Evolutionary conservation across 1,284 basidiomycete species (phyloP).

Genomic region (Irpex lacteus): DNA sequence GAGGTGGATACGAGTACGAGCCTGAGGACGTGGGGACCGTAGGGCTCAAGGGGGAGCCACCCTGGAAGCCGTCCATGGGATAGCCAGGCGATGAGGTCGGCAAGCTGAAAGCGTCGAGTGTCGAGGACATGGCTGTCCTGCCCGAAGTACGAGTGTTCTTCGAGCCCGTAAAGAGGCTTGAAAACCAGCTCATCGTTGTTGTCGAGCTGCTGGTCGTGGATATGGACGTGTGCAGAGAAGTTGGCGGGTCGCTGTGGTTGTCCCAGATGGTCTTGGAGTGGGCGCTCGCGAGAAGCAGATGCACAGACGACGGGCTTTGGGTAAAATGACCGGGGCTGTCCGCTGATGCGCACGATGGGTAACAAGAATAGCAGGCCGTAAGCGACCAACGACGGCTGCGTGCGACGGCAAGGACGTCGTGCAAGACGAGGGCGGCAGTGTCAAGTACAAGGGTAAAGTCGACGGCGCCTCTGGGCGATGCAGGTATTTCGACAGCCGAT

Average conservation of each 20-base stretch:
- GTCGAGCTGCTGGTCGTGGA: not conserved
- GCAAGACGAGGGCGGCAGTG: not conserved
- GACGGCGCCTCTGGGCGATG: not conserved
- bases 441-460: not conserved
- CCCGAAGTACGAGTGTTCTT: constrained; percentile 45
- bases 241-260: not conserved
- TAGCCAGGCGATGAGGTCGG: constrained; percentile 65
- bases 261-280: constrained; percentile 2
- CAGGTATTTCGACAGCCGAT: not conserved
- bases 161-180: constrained; percentile 52
- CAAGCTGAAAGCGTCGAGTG: constrained; percentile 77
- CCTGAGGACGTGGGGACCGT: constrained; percentile 40
- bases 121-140: constrained; percentile 62
- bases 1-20: constrained; percentile 74
- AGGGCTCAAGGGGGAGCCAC: constrained; percentile 48
- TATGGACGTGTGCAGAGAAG: not conserved
- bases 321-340: not conserved
- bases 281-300: constrained; percentile 12
- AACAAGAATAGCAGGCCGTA: not conserved
- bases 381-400: not conserved
- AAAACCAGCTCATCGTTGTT: constrained; percentile 64
- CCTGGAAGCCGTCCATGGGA: constrained; percentile 57
- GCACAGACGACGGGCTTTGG: not conserved
- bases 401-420: not conserved
- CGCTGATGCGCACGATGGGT: not conserved